phyloP scores from a whole-genome alignment of 1,139 yeast species.

The Candida sojae region DNA sequence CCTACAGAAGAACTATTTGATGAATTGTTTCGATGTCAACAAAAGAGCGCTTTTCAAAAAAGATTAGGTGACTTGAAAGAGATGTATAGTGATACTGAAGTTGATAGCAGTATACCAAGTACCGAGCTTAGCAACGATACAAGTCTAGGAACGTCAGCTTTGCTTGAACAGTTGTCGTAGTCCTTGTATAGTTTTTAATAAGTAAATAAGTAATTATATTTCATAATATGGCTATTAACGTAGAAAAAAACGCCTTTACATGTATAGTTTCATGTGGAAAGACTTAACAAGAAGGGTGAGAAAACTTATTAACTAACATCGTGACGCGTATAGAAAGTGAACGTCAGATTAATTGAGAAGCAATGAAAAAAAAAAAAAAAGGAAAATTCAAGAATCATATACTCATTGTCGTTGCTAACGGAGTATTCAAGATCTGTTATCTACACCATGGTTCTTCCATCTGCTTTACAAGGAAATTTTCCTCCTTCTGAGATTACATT shows the following conservation, averaged over 20 bases:
- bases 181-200: neutral
- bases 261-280: too few species aligned
- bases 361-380: too few species aligned
- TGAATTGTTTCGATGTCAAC: too few species aligned
- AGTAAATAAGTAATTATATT: neutral
- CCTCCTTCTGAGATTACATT: constrained; percentile 81
- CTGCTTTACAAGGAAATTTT: constrained; percentile 55
- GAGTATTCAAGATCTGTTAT: too few species aligned
- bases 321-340: too few species aligned
- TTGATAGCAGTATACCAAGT: neutral
- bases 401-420: neutral
- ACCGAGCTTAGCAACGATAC: neutral
- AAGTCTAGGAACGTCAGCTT: neutral
- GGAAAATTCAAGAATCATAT: too few species aligned
- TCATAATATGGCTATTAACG: neutral
- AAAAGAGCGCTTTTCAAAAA: too few species aligned
- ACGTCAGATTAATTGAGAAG: too few species aligned
- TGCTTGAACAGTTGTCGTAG: neutral
- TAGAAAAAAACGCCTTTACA: too few species aligned
- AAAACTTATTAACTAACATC: too few species aligned
- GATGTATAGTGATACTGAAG: neutral
- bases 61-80: too few species aligned
- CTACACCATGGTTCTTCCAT: constrained; percentile 63
- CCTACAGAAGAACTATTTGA: constrained; percentile 35
- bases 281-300: too few species aligned